phyloP scores from a whole-genome alignment of 1,284 basidiomycete species.

The Malassezia restricta region DNA sequence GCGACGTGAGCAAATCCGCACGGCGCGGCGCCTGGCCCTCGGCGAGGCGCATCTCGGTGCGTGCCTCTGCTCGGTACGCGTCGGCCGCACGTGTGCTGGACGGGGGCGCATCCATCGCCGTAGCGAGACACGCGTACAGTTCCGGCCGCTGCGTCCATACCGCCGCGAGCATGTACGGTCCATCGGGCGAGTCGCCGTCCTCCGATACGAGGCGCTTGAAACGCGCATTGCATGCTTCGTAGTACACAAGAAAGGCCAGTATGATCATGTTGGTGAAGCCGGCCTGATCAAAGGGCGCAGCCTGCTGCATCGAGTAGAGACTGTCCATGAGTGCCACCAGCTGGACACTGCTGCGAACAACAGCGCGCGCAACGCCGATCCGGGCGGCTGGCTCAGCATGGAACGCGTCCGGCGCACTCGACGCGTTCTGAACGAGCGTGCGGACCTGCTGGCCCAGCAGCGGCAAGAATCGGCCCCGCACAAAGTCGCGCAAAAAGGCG shows the following conservation, averaged over 20 bases:
- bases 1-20: constrained; percentile 60
- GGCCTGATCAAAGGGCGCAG: constrained; percentile 90
- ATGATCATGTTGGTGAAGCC: constrained; percentile 73
- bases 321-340: constrained; percentile 83
- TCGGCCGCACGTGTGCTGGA: background rate
- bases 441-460: constrained; percentile 85
- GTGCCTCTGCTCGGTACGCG: constrained; percentile 1
- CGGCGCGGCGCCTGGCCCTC: constrained; percentile 23
- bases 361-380: constrained; percentile 52
- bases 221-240: constrained; percentile 77
- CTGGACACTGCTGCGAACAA: constrained; percentile 73
- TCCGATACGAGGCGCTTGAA: constrained; percentile 62
- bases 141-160: constrained; percentile 53
- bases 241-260: constrained; percentile 90
- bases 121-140: constrained; percentile 59
- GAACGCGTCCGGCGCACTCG: constrained; percentile 58
- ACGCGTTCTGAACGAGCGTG: constrained; percentile 22
- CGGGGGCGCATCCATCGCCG: constrained; percentile 45
- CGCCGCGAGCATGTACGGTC: constrained; percentile 21
- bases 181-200: constrained; percentile 3
- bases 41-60: constrained; percentile 19
- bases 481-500: constrained; percentile 79
- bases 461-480: constrained; percentile 80
- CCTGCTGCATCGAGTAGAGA: constrained; percentile 77
- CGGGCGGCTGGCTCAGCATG: constrained; percentile 17